Evolutionary conservation across 192 early-diverging fungal genomes (phyloP).

Genomic region (Diversispora eburnea): DNA sequence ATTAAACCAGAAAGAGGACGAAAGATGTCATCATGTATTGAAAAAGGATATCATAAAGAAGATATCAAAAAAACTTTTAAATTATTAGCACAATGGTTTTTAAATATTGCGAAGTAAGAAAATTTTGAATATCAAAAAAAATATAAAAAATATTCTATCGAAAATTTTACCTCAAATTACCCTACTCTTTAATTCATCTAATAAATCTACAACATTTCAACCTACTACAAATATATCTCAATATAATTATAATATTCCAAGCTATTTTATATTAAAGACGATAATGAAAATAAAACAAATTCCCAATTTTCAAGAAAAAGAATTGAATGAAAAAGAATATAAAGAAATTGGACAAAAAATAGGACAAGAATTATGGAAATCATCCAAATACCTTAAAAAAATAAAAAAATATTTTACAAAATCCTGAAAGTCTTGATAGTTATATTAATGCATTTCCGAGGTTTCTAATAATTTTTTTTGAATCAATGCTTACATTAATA

Average conservation of each 20-base stretch:
- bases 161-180: not conserved
- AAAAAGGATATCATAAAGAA: not conserved
- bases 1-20: too few relatives aligned
- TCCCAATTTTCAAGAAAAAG: not conserved
- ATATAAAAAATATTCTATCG: not conserved
- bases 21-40: not conserved
- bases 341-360: not conserved
- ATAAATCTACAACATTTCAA: too few relatives aligned
- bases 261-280: not conserved
- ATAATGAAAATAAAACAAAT: not conserved
- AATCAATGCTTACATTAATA: not conserved
- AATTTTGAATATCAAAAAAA: slow-evolving; percentile 5
- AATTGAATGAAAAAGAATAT: not conserved
- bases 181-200: not conserved
- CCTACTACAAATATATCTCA: not conserved
- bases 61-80: not conserved
- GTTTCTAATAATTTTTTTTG: not conserved
- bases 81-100: not conserved
- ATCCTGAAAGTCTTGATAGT: not conserved
- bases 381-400: not conserved
- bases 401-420: not conserved
- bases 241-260: not conserved
- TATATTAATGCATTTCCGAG: not conserved
- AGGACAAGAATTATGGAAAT: not conserved
- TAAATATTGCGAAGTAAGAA: not conserved